These are phyloP conservation scores for Rubus idaeus DNA, from an alignment of 306 rosid genomes.

Conservation along the genomic window DNA sequence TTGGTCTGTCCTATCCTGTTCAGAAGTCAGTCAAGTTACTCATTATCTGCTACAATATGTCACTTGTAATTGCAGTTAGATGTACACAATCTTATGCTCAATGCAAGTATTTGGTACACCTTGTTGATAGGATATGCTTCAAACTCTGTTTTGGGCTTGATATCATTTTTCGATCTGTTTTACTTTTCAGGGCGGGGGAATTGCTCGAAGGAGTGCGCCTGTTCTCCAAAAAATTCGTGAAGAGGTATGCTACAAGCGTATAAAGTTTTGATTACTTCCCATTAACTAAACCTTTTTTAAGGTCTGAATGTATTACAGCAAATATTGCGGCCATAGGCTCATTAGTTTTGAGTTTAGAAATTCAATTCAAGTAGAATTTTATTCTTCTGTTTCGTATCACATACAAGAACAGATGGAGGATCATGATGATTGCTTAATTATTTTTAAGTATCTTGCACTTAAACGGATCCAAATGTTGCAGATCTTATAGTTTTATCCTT, in stretches of 20 bases:
- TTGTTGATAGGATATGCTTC: not conserved
- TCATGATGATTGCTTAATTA: not conserved
- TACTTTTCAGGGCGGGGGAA: constrained; percentile 78
- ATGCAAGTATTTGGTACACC: not conserved
- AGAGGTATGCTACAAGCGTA: constrained; percentile 58
- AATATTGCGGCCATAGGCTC: not conserved
- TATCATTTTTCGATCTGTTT: constrained; percentile 14
- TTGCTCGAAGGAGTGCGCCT: constrained; percentile 91
- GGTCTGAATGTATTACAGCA: not conserved
- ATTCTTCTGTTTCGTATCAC: not conserved
- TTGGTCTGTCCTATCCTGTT: not conserved
- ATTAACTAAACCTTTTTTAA: not conserved
- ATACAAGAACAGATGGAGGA: constrained; percentile 5
- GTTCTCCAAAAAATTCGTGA: constrained; percentile 70
- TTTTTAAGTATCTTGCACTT: not conserved
- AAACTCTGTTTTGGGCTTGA: not conserved
- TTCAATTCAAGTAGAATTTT: no score
- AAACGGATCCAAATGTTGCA: not conserved
- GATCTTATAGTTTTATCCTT: not conserved
- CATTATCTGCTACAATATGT: not conserved
- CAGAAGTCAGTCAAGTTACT: not conserved
- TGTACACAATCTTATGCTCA: not conserved
- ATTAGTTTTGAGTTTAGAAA: not conserved
- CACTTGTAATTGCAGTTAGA: not conserved
- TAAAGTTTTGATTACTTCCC: not conserved